Evolutionary conservation across 2,329 filamentous ascomycete species (phyloP).

Genomic region (Aureobasidium pullulans): DNA sequence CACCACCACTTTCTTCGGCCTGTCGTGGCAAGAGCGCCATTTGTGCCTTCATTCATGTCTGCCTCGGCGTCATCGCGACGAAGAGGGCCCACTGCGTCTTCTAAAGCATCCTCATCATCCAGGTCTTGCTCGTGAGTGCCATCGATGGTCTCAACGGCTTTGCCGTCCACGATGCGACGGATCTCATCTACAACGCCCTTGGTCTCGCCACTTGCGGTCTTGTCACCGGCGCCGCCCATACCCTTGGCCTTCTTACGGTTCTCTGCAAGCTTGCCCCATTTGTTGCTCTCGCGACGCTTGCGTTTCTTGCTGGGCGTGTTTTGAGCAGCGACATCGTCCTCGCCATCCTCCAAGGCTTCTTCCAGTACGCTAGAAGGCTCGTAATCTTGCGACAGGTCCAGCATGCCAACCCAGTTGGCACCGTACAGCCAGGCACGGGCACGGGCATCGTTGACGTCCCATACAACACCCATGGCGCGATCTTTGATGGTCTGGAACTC

Average conservation of each 20-base stretch:
- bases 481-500: conserved; percentile 70
- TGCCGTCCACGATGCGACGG: conserved; percentile 24
- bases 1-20: conserved; percentile 54
- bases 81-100: conserved; percentile 30
- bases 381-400: conserved; percentile 72
- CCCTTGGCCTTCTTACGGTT: conserved; percentile 36
- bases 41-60: conserved; percentile 21
- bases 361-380: conserved; percentile 17
- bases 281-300: conserved; percentile 27
- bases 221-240: conserved; percentile 51
- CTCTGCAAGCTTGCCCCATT: conserved; percentile 18
- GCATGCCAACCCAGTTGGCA: conserved; percentile 80
- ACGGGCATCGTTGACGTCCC: conserved; percentile 55
- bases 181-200: conserved; percentile 26
- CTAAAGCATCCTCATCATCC: conserved; percentile 33
- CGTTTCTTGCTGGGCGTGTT: conserved; percentile 29
- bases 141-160: conserved; percentile 18
- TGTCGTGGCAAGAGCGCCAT: conserved; percentile 18
- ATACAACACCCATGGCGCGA: conserved; percentile 73
- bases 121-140: conserved; percentile 31
- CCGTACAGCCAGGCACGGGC: conserved; percentile 82
- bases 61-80: conserved; percentile 28
- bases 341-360: background rate
- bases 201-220: conserved; percentile 32
- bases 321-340: conserved; percentile 11